A percentile compares a stretch with the other conserved stretches of the same genome.
phyloP scores from a whole-genome alignment of 176 grass and related monocot species.

The Aegilops bicornis region DNA sequence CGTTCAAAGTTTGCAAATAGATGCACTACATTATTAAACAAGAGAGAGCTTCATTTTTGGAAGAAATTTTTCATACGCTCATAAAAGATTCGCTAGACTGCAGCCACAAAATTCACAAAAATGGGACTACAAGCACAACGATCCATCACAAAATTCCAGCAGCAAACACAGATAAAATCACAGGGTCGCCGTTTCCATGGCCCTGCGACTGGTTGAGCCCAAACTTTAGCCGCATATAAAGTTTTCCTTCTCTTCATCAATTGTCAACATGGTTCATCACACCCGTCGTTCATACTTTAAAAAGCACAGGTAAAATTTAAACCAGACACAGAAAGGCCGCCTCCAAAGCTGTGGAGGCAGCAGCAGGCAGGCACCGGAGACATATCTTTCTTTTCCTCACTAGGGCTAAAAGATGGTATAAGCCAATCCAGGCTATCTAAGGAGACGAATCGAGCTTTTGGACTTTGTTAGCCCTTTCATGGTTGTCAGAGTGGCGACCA shows the following conservation, averaged over 20 bases:
- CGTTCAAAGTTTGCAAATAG: no score
- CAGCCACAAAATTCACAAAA: no score
- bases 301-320: slow-evolving; percentile 1
- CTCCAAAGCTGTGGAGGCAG: background rate
- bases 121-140: background rate
- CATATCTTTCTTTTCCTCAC: slow-evolving; percentile 3
- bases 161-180: background rate
- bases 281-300: background rate
- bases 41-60: no score
- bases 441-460: slow-evolving; percentile 37
- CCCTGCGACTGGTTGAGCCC: background rate
- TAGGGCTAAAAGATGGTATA: slow-evolving; percentile 1
- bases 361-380: background rate
- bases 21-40: no score
- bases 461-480: slow-evolving; percentile 46
- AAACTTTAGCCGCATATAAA: background rate
- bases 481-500: slow-evolving; percentile 34
- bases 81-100: no score
- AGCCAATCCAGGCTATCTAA: slow-evolving; percentile 4
- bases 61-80: no score
- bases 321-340: background rate
- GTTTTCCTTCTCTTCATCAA: background rate
- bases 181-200: background rate
- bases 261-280: background rate
- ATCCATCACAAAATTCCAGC: background rate